phyloP scores from a whole-genome alignment of 2,329 filamentous ascomycete species.

The Gyromitra esculenta region DNA sequence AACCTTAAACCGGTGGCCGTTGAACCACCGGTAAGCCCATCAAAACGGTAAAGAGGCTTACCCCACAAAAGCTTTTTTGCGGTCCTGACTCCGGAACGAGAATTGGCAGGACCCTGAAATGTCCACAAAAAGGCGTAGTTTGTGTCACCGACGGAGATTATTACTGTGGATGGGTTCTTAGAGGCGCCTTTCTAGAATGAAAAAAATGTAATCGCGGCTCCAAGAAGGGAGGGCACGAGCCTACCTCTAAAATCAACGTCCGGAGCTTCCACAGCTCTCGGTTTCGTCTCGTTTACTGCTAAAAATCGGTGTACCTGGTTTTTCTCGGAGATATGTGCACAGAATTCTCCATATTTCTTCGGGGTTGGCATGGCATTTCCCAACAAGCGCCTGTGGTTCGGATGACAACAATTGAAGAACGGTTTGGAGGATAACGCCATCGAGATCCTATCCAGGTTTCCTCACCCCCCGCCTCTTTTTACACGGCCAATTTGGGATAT shows the following conservation, averaged over 20 bases:
- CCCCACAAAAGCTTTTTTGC: conserved; percentile 39
- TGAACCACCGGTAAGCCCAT: conserved; percentile 39
- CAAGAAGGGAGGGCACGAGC: conserved; percentile 32
- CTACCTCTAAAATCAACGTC: conserved; percentile 41
- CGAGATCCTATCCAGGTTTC: conserved; percentile 22
- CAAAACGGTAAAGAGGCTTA: conserved; percentile 47
- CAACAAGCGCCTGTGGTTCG: conserved; percentile 26
- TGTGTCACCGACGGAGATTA: conserved; percentile 50
- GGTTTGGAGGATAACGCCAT: conserved; percentile 18
- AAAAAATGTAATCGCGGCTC: conserved; percentile 35
- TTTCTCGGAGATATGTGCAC: conserved; percentile 34
- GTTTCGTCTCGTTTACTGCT: conserved; percentile 21
- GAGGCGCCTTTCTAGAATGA: conserved; percentile 42
- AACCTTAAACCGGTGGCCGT: conserved; percentile 32
- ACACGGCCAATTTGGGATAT: not conserved
- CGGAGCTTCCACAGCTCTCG: conserved; percentile 15
- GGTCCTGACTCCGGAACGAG: conserved; percentile 21
- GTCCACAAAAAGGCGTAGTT: conserved; percentile 33
- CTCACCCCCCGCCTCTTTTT: conserved; percentile 10
- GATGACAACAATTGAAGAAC: conserved; percentile 18
- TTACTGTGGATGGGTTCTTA: conserved; percentile 38
- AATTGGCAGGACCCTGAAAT: conserved; percentile 43
- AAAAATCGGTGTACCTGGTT: conserved; percentile 24
- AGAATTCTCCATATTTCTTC: conserved; percentile 21
- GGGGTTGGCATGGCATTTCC: conserved; percentile 25